Base-by-base conservation (phyloP, 129 eudicot species). In the Flaveria trinervia region DNA sequence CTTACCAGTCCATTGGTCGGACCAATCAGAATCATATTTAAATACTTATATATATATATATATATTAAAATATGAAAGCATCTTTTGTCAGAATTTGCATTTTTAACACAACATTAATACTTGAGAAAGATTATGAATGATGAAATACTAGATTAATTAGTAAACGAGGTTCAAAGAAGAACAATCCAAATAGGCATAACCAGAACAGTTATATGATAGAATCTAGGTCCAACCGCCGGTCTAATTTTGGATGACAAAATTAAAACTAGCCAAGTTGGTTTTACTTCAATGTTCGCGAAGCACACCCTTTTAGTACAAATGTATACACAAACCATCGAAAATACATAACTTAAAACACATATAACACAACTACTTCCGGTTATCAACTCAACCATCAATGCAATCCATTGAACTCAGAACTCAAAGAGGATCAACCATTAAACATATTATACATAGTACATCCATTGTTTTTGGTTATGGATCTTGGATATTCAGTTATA, bases 321-420 rank as follows among this genome's bases (percentile, higher is more conserved):
- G 12, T 17, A 55, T 55, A 55, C 12, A 18, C 18, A 18, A 52
- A 18, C 26, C 28, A 55, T 18, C 62, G 26, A 18, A 59, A 22
- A 59, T 20, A 59, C 17, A 4, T 26, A 61, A 11, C 28, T 43
- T 43, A 20, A 68, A 1, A 44, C 33, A 71, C 52, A 70, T 70
- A 26, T 70, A 26, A 57, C 45, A 26, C 15, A 55, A 72, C 64
- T 72, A 54, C 64, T 72, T 57, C 14, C 28, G 25, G 1, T 13
- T 12, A 56, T 73, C 68, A 39, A 56, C 52, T 60, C 44, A 74
- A 43, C 59, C 77, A 55, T 18, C 28, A 54, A 72, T 26, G 51
- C 11, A 54, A 59, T 59, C 44, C 30, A 43, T 59, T 23, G 44
- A 57, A 45, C 15, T 57, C 65, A 14, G 46, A 73, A 59, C n/a